phyloP scores from a whole-genome alignment of 164 flowering plant genomes.

The Magnolia sinica region DNA sequence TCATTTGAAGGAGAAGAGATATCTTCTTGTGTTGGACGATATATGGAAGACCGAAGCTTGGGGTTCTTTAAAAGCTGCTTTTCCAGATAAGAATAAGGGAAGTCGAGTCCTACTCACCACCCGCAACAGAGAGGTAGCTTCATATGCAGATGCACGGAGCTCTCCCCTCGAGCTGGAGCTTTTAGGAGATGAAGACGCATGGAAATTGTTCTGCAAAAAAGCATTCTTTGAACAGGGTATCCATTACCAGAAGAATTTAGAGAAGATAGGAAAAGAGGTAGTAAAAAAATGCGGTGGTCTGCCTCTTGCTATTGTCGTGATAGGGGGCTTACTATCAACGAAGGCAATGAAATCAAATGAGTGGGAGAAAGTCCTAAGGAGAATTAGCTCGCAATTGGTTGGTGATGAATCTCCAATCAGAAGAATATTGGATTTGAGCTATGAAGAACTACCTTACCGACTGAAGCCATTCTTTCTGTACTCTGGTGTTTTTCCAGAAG shows the following conservation, averaged over 20 bases:
- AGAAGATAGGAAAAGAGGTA: neutral
- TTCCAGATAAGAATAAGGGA: slow-evolving; percentile 25
- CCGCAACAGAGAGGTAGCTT: neutral
- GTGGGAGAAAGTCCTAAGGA: neutral
- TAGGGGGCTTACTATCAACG: neutral
- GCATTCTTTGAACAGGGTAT: neutral
- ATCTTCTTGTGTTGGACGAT: neutral
- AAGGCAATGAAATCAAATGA: neutral
- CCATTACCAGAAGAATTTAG: neutral
- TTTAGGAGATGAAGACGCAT: neutral
- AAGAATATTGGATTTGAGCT: slow-evolving; percentile 10
- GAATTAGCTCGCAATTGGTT: neutral
- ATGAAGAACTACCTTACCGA: neutral
- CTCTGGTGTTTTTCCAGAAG: neutral
- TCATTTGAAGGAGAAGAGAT: neutral
- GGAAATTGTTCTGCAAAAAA: neutral
- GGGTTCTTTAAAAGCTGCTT: neutral
- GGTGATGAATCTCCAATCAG: neutral
- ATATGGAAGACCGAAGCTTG: neutral
- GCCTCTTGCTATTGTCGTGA: neutral
- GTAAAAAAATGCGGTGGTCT: neutral
- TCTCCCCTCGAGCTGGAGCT: neutral
- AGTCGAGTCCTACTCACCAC: neutral
- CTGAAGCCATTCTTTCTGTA: neutral
- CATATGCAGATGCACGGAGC: neutral